Evolutionary conservation across 1,284 basidiomycete species (phyloP).

Genomic region (Pseudozyma sp.): DNA sequence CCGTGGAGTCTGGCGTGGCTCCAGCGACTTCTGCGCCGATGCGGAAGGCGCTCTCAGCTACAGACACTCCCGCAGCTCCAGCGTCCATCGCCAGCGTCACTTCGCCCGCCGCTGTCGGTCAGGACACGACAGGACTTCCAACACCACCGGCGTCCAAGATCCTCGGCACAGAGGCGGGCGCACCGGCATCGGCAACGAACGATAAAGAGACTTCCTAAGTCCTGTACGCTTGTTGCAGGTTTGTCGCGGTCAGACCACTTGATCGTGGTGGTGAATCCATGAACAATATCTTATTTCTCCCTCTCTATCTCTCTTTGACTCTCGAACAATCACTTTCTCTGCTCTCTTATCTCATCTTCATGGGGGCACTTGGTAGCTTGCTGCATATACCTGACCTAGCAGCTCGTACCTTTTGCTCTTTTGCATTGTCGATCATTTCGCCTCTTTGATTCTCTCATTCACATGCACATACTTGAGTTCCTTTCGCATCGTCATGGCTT

Average conservation of each 20-base stretch:
- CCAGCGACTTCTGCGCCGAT: slow-evolving; percentile 30
- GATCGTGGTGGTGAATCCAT: slow-evolving; percentile 6
- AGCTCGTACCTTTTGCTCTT: slow-evolving; percentile 2
- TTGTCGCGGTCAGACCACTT: slow-evolving; percentile 13
- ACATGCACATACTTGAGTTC: not conserved
- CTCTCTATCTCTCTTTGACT: not conserved
- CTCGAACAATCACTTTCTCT: slow-evolving; percentile 6
- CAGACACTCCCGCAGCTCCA: slow-evolving; percentile 17
- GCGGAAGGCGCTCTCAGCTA: slow-evolving; percentile 36
- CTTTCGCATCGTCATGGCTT: slow-evolving; percentile 42
- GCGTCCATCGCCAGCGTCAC: slow-evolving; percentile 21
- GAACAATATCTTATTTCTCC: slow-evolving; percentile 25
- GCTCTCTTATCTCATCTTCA: slow-evolving; percentile 5
- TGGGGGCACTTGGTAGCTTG: not conserved
- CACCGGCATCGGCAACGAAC: slow-evolving; percentile 8
- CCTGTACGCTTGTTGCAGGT: not conserved
- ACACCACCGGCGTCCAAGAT: slow-evolving; percentile 53
- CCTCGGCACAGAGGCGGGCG: slow-evolving; percentile 10
- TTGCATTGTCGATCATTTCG: slow-evolving; percentile 3
- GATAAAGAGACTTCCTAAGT: slow-evolving; percentile 5
- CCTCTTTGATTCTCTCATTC: not conserved
- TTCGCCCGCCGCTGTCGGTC: slow-evolving; percentile 13
- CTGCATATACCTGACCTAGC: slow-evolving; percentile 34
- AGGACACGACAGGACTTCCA: slow-evolving; percentile 28
- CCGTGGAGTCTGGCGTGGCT: slow-evolving; percentile 19